A percentile compares a stretch with the other conserved stretches of the same genome.
These are phyloP conservation scores for Colletotrichum sp. DNA, from an alignment of 2,329 filamentous ascomycete genomes.

Conservation along the genomic window DNA sequence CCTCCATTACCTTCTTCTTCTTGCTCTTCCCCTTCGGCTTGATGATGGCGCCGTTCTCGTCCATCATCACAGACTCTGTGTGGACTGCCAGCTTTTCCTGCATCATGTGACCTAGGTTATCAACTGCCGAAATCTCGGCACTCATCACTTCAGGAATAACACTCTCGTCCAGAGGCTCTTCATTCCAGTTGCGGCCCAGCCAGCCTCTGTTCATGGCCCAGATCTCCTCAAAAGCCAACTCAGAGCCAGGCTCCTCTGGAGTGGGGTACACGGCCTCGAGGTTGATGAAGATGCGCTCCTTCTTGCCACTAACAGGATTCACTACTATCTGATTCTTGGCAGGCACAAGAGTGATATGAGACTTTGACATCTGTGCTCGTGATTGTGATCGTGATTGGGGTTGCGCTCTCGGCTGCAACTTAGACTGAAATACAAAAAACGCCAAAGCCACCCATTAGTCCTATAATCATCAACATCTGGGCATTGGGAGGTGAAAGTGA, in stretches of 20 bases:
- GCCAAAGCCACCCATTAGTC: slow-evolving; percentile 77
- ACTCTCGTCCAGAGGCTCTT: slow-evolving; percentile 12
- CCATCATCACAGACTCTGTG: slow-evolving; percentile 50
- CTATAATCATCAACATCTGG: slow-evolving; percentile 88
- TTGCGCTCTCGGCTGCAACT: slow-evolving; percentile 35
- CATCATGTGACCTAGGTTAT: slow-evolving; percentile 25
- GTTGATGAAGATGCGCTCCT: slow-evolving; percentile 87
- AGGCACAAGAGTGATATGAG: slow-evolving; percentile 71
- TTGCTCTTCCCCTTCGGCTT: slow-evolving; percentile 56
- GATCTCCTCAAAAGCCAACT: slow-evolving; percentile 91
- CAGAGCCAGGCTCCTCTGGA: slow-evolving; percentile 70
- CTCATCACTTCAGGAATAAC: neutral
- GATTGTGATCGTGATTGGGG: slow-evolving; percentile 29
- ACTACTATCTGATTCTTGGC: slow-evolving; percentile 77
- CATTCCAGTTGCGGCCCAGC: slow-evolving; percentile 61
- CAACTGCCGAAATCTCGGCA: slow-evolving; percentile 16
- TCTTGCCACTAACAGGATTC: slow-evolving; percentile 82
- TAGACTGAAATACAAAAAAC: slow-evolving; percentile 57
- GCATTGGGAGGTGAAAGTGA: slow-evolving; percentile 40
- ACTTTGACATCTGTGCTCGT: slow-evolving; percentile 63
- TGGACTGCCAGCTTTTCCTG: slow-evolving; percentile 46
- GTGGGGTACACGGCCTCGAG: slow-evolving; percentile 85
- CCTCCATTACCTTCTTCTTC: slow-evolving; percentile 81
- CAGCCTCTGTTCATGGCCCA: slow-evolving; percentile 78
- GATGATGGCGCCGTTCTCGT: slow-evolving; percentile 63